Evolutionary conservation across 352 stramenopile genomes (phyloP).

Genomic region (Phytophthora tubulina): DNA sequence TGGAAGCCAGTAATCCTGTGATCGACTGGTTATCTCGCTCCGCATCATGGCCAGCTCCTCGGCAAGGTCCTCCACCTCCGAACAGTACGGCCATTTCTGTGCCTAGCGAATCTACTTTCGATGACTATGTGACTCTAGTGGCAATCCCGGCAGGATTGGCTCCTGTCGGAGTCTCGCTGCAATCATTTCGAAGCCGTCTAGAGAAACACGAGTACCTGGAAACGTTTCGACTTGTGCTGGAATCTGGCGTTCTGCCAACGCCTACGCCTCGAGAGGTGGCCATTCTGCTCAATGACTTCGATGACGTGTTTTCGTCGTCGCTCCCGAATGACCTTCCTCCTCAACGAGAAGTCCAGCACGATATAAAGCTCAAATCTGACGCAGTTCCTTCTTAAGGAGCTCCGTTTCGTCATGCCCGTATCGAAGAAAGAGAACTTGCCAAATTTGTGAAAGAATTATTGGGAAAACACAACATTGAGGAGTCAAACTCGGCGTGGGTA

Average conservation of each 20-base stretch:
- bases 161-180: background rate
- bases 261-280: conserved; percentile 1
- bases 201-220: conserved; percentile 14
- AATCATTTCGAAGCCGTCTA: conserved; percentile 2
- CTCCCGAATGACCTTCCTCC: conserved; percentile 16
- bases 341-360: conserved; percentile 6
- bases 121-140: too few relatives aligned
- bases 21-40: too few relatives aligned
- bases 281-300: conserved; percentile 6
- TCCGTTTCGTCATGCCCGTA: conserved; percentile 11
- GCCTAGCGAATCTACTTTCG: too few relatives aligned
- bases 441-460: conserved; percentile 19
- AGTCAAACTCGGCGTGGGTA: conserved; percentile 21
- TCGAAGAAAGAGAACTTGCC: conserved; percentile 5
- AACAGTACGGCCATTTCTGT: too few relatives aligned
- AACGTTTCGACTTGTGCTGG: background rate
- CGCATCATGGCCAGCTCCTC: too few relatives aligned
- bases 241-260: background rate
- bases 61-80: too few relatives aligned
- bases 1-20: too few relatives aligned
- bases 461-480: conserved; percentile 11
- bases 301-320: conserved; percentile 7
- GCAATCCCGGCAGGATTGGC: too few relatives aligned
- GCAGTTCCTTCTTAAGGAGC: background rate
- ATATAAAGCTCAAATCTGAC: conserved; percentile 16